Base-by-base conservation (phyloP, 2,329 filamentous ascomycete genomes). In the Verticillium tricorpus region DNA sequence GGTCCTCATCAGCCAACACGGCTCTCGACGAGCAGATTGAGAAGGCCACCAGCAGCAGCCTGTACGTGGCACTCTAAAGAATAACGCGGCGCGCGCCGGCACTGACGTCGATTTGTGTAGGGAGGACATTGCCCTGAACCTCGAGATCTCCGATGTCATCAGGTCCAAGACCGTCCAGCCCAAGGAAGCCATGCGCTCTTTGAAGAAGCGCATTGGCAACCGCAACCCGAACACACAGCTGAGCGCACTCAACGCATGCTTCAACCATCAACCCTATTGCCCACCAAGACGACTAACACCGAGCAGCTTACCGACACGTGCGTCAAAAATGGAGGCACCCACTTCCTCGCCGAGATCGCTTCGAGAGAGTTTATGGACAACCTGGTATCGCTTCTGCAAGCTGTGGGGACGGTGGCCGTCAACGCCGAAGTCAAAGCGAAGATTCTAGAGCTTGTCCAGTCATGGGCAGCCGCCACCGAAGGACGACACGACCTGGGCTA, bases 361-460 rank as follows among this genome's bases (percentile, higher is more conserved):
- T 97, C 94, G 19, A 88, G 93, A 66, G 95, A 99, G 79, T 99
- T 98, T 72, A 96, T 99, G 90, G 95, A 99, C 78, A 97, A 97
- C 73, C 79, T 99, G 59, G 89, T 92, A 19, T 97, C 94, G 37
- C 83, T 99, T 17, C 83, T 99, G 35, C 93, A 94, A 73, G 90
- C 91, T 19, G 88, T 90, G 58, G 91, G 91, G 2, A 77, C 81
- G 19, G 87, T 85, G 39, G 88, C 91, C 9, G 83, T 95, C 54
- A 97, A 97, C 74, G 80, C 88, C 58, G 91, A 96, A 60, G 95
- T 99, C 57, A 92, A 90, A 72, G 82, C 82, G 65, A 97, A 96
- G 79, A 97, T 98, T 64, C 82, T 99, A 61, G 94, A 97, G 73
- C 81, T 98, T 61, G 91, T 98, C 67, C 95, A 99, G 75, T 88